These are phyloP conservation scores for Candida golubevii DNA, from an alignment of 805 yeast species.

Conservation along the genomic window DNA sequence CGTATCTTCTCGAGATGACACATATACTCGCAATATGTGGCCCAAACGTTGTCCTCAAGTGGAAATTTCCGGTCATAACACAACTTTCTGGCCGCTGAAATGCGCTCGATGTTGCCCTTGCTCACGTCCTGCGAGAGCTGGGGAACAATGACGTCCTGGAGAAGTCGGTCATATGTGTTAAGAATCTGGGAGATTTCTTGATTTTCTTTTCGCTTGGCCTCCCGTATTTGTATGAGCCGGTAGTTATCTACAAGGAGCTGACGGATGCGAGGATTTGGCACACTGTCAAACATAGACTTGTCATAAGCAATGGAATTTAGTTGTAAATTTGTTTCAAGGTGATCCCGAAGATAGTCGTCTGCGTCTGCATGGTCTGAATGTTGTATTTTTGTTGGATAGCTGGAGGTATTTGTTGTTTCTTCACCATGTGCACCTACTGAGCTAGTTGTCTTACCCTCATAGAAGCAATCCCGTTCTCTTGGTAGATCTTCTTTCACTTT, in stretches of 20 bases:
- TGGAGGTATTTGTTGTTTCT: neutral
- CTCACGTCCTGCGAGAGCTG: slow-evolving; percentile 21
- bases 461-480: too few species aligned
- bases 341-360: slow-evolving; percentile 23
- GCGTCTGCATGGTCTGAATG: too few species aligned
- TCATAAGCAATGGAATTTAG: slow-evolving; percentile 5
- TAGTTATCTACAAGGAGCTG: slow-evolving; percentile 27
- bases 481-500: too few species aligned
- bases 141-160: slow-evolving; percentile 27
- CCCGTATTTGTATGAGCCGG: slow-evolving; percentile 20
- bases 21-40: slow-evolving; percentile 8
- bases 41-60: slow-evolving; percentile 10
- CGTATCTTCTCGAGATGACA: slow-evolving; percentile 7
- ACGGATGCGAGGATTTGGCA: slow-evolving; percentile 17
- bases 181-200: slow-evolving; percentile 20
- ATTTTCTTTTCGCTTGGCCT: slow-evolving; percentile 20
- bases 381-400: neutral
- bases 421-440: too few species aligned
- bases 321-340: slow-evolving; percentile 17
- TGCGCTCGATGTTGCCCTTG: slow-evolving; percentile 1
- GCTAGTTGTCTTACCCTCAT: too few species aligned
- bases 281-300: slow-evolving; percentile 1
- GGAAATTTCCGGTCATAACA: slow-evolving; percentile 3
- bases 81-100: neutral
- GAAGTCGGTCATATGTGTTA: slow-evolving; percentile 28